Conservation (phyloP, 2,329 filamentous ascomycete genomes). For the Fusarium stilboides region DNA sequence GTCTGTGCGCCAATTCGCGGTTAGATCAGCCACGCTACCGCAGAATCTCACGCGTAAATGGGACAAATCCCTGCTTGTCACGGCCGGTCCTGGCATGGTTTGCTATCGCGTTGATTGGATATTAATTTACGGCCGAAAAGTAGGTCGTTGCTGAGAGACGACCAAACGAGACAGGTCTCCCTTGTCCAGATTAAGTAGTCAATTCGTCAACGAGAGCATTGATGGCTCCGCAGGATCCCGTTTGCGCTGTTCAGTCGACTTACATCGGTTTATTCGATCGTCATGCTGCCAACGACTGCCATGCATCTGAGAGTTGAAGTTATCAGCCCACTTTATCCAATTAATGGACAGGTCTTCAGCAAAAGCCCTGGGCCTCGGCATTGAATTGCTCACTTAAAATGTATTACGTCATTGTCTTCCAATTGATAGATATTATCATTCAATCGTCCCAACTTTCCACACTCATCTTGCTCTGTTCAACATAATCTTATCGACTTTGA, state of each 20-base stretch:
- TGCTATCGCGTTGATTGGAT: slow-evolving; percentile 36
- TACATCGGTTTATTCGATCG: slow-evolving; percentile 26
- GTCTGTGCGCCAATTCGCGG: slow-evolving; percentile 46
- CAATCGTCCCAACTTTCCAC: slow-evolving; percentile 2
- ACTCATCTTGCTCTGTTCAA: slow-evolving; percentile 1
- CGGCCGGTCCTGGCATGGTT: slow-evolving; percentile 7
- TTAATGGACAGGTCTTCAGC: slow-evolving; percentile 17
- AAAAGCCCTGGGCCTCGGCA: slow-evolving; percentile 20
- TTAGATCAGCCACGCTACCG: slow-evolving; percentile 30
- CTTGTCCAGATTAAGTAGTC: slow-evolving; percentile 35
- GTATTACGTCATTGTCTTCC: slow-evolving; percentile 48
- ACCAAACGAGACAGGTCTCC: not conserved
- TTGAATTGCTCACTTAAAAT: slow-evolving; percentile 13
- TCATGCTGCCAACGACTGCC: slow-evolving; percentile 7
- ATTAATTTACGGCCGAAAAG: slow-evolving; percentile 10
- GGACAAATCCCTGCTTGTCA: slow-evolving; percentile 1
- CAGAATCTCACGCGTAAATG: slow-evolving; percentile 19
- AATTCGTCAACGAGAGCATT: slow-evolving; percentile 29
- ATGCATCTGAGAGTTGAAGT: slow-evolving; percentile 26
- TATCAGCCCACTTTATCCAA: slow-evolving; percentile 38
- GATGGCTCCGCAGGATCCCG: not conserved
- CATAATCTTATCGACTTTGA: slow-evolving; percentile 3
- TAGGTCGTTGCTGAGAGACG: slow-evolving; percentile 28
- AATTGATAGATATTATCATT: slow-evolving; percentile 17
- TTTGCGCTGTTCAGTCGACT: not conserved